Conservation (phyloP, 805 yeast genomes). For the Metahyphopichia silvanorum region DNA sequence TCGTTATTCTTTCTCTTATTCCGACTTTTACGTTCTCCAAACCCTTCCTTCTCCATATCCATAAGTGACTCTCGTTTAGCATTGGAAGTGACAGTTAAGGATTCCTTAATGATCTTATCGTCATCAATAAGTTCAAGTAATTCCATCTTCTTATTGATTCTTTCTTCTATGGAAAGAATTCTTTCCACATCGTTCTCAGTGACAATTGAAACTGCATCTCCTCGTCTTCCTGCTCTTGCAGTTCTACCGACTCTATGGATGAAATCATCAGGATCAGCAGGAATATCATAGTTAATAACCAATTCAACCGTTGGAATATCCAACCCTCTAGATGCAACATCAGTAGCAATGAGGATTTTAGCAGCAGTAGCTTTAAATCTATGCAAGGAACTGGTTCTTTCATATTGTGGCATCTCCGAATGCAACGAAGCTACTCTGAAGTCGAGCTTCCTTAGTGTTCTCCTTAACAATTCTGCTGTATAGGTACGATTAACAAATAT, state of each 20-base stretch:
- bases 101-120: conserved; percentile 68
- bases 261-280: conserved; percentile 94
- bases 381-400: conserved; percentile 86
- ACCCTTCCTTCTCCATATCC: conserved; percentile 90
- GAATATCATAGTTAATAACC: conserved; percentile 88
- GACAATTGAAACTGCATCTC: conserved; percentile 78
- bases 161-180: conserved; percentile 79
- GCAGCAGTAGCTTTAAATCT: conserved; percentile 95
- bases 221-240: conserved; percentile 93
- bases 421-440: conserved; percentile 86
- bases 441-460: conserved; percentile 70
- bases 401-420: conserved; percentile 91
- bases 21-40: conserved; percentile 68
- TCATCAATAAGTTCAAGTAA: conserved; percentile 70
- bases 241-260: conserved; percentile 98
- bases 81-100: conserved; percentile 64
- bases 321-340: conserved; percentile 95
- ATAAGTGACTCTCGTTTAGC: conserved; percentile 89
- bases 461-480: conserved; percentile 83
- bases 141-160: conserved; percentile 79
- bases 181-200: conserved; percentile 83
- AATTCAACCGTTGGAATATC: conserved; percentile 92
- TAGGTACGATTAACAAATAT: conserved; percentile 88
- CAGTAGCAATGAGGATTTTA: conserved; percentile 88
- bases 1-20: conserved; percentile 41